These are phyloP conservation scores for Pseudogymnoascus sp. DNA, from an alignment of 2,329 filamentous ascomycete genomes.

Conservation along the genomic window DNA sequence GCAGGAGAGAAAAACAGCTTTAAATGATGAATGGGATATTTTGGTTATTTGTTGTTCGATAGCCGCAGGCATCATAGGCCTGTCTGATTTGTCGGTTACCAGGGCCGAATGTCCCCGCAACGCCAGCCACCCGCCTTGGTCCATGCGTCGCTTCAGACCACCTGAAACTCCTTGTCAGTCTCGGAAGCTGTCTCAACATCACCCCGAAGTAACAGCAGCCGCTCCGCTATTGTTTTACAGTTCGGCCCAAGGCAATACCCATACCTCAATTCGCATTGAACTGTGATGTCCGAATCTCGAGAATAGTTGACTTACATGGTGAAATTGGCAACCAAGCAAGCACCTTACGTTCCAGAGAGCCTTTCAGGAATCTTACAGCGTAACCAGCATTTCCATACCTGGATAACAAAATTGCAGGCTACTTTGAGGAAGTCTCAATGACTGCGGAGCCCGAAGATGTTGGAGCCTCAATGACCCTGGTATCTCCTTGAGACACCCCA, in stretches of 20 bases:
- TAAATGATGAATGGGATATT: neutral
- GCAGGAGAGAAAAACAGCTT: neutral
- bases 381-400: neutral
- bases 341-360: no score
- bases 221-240: constrained; percentile 1
- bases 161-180: constrained; percentile 5
- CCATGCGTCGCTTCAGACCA: neutral
- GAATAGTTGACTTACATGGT: neutral
- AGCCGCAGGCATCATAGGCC: neutral
- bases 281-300: neutral
- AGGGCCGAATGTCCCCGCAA: neutral
- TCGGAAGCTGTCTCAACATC: constrained; percentile 3
- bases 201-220: neutral
- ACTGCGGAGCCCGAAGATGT: neutral
- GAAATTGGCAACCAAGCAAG: neutral
- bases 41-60: neutral
- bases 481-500: constrained; percentile 1
- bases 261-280: neutral
- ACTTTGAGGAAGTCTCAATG: neutral
- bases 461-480: neutral
- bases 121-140: neutral
- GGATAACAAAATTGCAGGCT: neutral
- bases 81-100: constrained; percentile 4
- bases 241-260: neutral
- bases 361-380: no score